Percentiles rank a stretch among this genome's conserved stretches.
Evolutionary conservation across 2,329 filamentous ascomycete species (phyloP).

Genomic region (Fusarium musae): DNA sequence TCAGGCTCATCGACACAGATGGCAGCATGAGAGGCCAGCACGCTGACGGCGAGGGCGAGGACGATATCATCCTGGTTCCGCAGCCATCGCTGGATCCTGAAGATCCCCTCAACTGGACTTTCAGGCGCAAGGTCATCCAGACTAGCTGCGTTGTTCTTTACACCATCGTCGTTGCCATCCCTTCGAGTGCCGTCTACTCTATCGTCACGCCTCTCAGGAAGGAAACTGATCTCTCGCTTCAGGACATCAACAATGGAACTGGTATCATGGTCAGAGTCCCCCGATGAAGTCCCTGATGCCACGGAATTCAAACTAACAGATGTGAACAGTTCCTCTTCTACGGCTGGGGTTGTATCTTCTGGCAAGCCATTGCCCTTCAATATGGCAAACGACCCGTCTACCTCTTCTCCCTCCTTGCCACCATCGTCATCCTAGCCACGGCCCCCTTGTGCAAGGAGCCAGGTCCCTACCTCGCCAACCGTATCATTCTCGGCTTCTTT

Average conservation of each 20-base stretch:
- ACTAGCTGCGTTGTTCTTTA: neutral
- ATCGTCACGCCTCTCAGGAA: neutral
- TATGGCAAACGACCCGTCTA: neutral
- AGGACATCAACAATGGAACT: neutral
- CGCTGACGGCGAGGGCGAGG: neutral
- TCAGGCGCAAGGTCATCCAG: neutral
- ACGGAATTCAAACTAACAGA: neutral
- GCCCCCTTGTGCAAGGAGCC: neutral
- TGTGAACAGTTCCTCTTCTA: neutral
- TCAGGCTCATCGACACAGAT: neutral
- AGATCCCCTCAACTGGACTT: neutral
- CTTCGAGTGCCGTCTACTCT: neutral
- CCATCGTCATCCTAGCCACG: neutral
- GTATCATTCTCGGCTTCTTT: neutral
- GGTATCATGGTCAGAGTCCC: neutral
- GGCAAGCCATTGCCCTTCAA: neutral
- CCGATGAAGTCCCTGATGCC: neutral
- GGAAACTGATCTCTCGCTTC: neutral
- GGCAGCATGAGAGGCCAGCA: neutral
- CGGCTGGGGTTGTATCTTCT: neutral
- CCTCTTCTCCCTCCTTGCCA: neutral
- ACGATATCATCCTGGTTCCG: neutral
- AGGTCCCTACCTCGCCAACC: neutral
- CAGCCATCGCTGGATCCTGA: neutral
- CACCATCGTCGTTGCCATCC: neutral